Evolutionary conservation across 768 basidiomycete species (phyloP), one percentile per base, ranked within the genome.

Genomic region (Tricholoma sp.): DNA sequence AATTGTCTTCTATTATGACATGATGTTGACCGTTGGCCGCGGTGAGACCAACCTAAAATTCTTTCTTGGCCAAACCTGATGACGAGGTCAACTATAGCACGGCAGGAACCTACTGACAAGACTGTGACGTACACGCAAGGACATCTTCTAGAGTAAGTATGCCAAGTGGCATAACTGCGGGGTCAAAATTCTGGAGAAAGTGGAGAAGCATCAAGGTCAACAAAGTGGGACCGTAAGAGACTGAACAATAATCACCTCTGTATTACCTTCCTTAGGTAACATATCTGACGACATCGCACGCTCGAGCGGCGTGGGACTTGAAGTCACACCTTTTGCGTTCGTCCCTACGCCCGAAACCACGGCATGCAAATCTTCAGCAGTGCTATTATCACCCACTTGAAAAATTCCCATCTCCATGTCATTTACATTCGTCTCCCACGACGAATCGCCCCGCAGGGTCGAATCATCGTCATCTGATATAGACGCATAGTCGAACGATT

Each of bases 131-230:
- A 88, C 89, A 89, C 81, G 95, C 93, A 11, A 96, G 76, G 9
- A 96, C 90, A 60, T 96, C 93, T 70, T 96, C 93, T 1, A 96
- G 79, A 0, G 93, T 96, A 59, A 96, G 94, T 63, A 96, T 92
- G 50, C 94, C 93, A 29, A 94, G 76, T 2, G 91, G 92, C 76
- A 87, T 88, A 34, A 93, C 78, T 15, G 86, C 84, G 0, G 87
- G 89, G 67, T 94, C 91, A 54, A 93, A 80, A 39, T 80, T 81
- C 74, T 88, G 86, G 68, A 94, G 74, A 73, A 94, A 93, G 83
- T 90, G 13, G n/a, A 44, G 39, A 17, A 15, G 32, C 15, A 60
- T 4, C 1, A 24, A 24, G 42, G 3, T 50, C 15, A 57, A 11
- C 61, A 42, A 10, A 50, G 6, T 45, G 17, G 9, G 20, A 13